A percentile compares a stretch with the other conserved stretches of the same genome.
These are phyloP conservation scores for Xylaria intraflava DNA, from an alignment of 495 filamentous ascomycete genomes.

Conservation along the genomic window DNA sequence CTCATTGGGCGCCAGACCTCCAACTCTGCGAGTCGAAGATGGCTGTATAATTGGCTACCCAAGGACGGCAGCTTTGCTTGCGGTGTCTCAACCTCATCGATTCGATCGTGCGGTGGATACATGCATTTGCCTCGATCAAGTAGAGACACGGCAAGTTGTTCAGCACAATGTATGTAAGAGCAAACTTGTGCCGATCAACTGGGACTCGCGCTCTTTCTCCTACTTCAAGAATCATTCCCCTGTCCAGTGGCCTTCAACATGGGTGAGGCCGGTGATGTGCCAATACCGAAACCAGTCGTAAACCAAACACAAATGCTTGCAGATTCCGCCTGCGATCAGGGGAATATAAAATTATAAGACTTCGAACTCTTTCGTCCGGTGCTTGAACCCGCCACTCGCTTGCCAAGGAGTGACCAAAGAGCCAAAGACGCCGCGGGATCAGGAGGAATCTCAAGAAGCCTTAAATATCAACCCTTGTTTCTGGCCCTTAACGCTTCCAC, in stretches of 20 bases:
- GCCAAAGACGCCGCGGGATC: too few relatives aligned
- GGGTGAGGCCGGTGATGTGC: neutral
- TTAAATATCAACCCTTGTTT: neutral
- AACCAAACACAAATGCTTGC: neutral
- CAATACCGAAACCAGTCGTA: neutral
- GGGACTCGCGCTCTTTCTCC: neutral
- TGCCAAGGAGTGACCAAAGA: too few relatives aligned
- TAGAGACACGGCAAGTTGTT: neutral
- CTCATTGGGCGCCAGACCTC: neutral
- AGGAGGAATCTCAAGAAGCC: neutral
- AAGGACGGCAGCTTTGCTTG: neutral
- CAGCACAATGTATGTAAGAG: neutral
- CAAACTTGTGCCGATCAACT: neutral
- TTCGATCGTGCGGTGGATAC: constrained; percentile 10
- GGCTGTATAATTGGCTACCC: neutral
- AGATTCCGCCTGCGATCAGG: neutral
- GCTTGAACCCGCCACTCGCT: too few relatives aligned
- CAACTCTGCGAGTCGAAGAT: neutral
- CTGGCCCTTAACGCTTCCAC: neutral
- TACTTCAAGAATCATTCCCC: neutral
- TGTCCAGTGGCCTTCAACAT: neutral
- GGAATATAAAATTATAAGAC: too few relatives aligned
- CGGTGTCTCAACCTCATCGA: neutral
- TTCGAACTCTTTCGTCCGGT: too few relatives aligned
- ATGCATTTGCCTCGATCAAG: constrained; percentile 12